Evolutionary conservation across 2,329 filamentous ascomycete species (phyloP), one percentile per base, ranked within the genome.

Genomic region (Metarhizium brunneum): DNA sequence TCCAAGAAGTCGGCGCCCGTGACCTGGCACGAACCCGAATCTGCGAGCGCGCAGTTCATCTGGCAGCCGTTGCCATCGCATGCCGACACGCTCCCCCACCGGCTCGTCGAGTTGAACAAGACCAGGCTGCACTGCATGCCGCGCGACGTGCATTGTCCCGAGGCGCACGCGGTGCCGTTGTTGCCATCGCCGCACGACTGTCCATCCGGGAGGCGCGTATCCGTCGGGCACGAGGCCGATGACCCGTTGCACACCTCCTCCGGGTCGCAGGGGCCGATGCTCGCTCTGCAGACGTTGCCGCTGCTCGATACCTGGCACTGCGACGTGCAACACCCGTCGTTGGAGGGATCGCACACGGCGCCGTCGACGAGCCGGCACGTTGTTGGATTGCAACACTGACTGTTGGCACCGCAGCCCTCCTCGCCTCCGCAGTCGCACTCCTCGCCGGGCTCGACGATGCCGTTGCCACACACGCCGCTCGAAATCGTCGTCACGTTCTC

Each of bases 351-450:
- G 69, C 90, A 96, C 30, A 89, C 83, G 35, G 90, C 83, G 60
- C 76, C 79, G 54, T 73, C 66, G 55, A 78, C 85, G 76, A 92
- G 94, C 62, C 82, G 86, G 78, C 90, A 96, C 0, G 90, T 95
- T 1, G 70, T 78, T 1, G 88, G 72, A 63, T 95, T 78, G 70
- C 90, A 96, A 75, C 90, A 96, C 16, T 68, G 61, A 69, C 95
- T 90, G 63, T 76, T 69, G n/a, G 75, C 80, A 6, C 45, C 52
- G 67, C 90, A 95, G 42, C 80, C 80, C 42, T 75, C 71, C 11
- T 73, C 71, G 54, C 90, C 90, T 59, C 90, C 91, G 64, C 91
- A 95, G 70, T 96, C 90, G 70, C 90, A 96, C 53, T 95, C 86
- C 69, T 96, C 90, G 58, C 88, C 90, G 10, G 80, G 75, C 71